Percentiles rank a stretch among this genome's conserved stretches.
These are phyloP conservation scores for Keithomyces neogunnii DNA, from an alignment of 2,329 filamentous ascomycete species.

Conservation along the genomic window DNA sequence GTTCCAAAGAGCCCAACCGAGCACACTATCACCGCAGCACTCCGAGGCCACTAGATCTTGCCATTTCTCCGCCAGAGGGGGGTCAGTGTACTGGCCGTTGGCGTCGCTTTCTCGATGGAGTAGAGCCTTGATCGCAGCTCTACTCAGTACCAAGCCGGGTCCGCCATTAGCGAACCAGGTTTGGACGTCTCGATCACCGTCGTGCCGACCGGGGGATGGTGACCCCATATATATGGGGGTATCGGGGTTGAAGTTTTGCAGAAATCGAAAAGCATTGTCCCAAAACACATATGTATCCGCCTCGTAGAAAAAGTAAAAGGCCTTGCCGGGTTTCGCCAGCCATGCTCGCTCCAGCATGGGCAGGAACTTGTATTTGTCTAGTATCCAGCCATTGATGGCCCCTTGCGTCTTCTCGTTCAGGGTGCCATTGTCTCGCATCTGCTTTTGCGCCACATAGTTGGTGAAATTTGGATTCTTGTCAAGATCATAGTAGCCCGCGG, in stretches of 20 bases:
- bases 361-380: conserved; percentile 51
- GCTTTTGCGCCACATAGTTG: conserved; percentile 31
- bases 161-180: conserved; percentile 48
- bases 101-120: conserved; percentile 23
- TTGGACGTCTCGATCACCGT: conserved; percentile 21
- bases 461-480: conserved; percentile 26
- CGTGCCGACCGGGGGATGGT: conserved; percentile 33
- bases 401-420: conserved; percentile 20
- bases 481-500: conserved; percentile 23
- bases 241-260: conserved; percentile 36
- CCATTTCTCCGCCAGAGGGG: conserved; percentile 35
- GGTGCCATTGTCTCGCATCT: conserved; percentile 24
- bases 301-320: conserved; percentile 50
- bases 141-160: conserved; percentile 45
- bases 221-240: conserved; percentile 44
- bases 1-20: conserved; percentile 38
- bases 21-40: conserved; percentile 45
- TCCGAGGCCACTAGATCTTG: conserved; percentile 34
- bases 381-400: conserved; percentile 37
- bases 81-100: conserved; percentile 30
- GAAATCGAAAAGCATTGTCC: conserved; percentile 38
- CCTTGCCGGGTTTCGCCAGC: conserved; percentile 33
- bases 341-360: conserved; percentile 45
- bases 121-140: conserved; percentile 40
- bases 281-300: conserved; percentile 39